These are phyloP conservation scores for Mycocentrospora acerina DNA, from an alignment of 2,329 filamentous ascomycete species.

Conservation along the genomic window DNA sequence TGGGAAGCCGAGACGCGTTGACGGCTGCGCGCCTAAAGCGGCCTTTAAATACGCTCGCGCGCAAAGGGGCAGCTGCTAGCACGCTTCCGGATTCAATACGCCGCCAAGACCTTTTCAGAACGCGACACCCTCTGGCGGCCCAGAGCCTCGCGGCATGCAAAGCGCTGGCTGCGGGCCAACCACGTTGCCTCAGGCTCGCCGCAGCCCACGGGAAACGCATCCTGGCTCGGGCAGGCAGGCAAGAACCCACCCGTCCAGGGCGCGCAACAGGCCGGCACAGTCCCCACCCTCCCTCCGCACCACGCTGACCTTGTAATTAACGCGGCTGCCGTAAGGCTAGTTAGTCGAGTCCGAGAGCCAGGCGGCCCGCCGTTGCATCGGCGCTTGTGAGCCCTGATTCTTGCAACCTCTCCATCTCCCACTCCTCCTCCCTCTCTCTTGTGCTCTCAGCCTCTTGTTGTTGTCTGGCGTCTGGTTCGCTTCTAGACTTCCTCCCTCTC, in stretches of 20 bases:
- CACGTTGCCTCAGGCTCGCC: no score
- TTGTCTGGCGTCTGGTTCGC: conserved; percentile 39
- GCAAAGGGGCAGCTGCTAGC: conserved; percentile 10
- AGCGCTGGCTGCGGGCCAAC: no score
- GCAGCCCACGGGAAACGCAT: no score
- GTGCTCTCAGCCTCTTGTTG: conserved; percentile 33
- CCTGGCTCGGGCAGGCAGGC: no score
- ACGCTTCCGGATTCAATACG: conserved; percentile 8
- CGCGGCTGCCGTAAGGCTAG: conserved; percentile 6
- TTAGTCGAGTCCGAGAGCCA: conserved; percentile 6
- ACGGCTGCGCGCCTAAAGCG: no score
- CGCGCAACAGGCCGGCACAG: no score
- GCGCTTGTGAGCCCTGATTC: conserved; percentile 28
- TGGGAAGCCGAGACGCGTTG: no score
- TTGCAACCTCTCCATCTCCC: conserved; percentile 30
- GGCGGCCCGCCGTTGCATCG: conserved; percentile 12
- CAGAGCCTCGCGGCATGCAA: no score
- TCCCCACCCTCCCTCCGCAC: not conserved
- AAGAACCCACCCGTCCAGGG: no score
- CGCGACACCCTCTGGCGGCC: no score
- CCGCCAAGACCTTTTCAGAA: conserved; percentile 2
- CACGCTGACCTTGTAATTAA: conserved; percentile 1
- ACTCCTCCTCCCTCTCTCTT: conserved; percentile 39
- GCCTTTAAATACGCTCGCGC: not conserved
- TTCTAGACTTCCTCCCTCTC: conserved; percentile 39